Base-by-base conservation (phyloP, 2,329 filamentous ascomycete genomes). In the Calonectria hawksworthii region DNA sequence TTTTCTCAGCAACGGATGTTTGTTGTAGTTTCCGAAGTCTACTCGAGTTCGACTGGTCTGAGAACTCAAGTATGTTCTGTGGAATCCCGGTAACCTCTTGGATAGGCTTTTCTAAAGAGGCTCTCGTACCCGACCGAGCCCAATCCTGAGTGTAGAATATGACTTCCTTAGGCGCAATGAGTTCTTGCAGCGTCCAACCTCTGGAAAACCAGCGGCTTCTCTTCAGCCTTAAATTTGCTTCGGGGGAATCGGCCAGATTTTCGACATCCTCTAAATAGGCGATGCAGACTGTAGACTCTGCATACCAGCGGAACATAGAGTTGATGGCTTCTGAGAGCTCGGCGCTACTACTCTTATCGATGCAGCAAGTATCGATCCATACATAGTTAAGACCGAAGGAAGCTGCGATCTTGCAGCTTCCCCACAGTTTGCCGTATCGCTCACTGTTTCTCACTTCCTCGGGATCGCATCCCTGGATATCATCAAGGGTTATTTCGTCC, bases 261-360 rank as follows among this genome's bases (percentile, higher is more conserved):
- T 36, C 23, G 5, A 82, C 79, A 30, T 82, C 81, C 6, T 77
- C 73, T 7, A 83, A 72, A 41, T 76, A 82, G 5, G 79, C 80
- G 30, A 82, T 77, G 65, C 82, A 83, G 11, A 81, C 70, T 3
- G 50, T 44, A 1, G 82, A 79, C 21, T 79, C 73, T 7, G 79
- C 78, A 52, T 84, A 84, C 83, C 83, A 84, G 7, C 79, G 77
- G 64, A 83, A 84, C 82, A 84, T 84, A 66, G 82, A 84, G 51
- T 82, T 82, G 73, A 82, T 82, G 32, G 81, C 81, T 26, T 82
- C 81, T 3, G 81, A 82, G 6, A 82, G 81, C 64, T 84, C 83
- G 1, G 83, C 80, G 18, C 80, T 83, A 64, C 80, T 83, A 10
- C 75, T 77, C 68, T 83, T 84, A 61, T 84, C 82, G 23, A 84